A percentile compares a stretch with the other conserved stretches of the same genome.
Conservation (phyloP, 2,329 filamentous ascomycete species). For the Sclerotinia glacialis region DNA sequence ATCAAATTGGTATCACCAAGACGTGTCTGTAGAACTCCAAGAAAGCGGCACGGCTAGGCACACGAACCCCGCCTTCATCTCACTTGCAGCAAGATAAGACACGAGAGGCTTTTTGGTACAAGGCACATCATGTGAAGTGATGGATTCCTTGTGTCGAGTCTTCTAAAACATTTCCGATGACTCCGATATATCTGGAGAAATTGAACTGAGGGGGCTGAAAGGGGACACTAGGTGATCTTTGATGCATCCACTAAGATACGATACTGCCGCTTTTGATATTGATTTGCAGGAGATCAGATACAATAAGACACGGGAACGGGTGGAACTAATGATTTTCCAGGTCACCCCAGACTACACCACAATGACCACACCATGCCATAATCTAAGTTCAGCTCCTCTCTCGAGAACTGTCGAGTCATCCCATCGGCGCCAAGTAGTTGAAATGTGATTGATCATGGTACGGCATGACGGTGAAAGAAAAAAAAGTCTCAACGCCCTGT, state of each 20-base stretch:
- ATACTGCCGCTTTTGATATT: background rate
- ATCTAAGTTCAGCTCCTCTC: background rate
- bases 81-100: constrained; percentile 8
- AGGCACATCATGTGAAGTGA: background rate
- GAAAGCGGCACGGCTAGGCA: constrained; percentile 15
- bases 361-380: constrained; percentile 5
- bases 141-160: constrained; percentile 1
- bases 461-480: constrained; percentile 10
- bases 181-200: background rate
- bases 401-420: background rate
- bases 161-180: constrained; percentile 5
- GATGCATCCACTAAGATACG: background rate
- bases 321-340: background rate
- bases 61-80: constrained; percentile 15
- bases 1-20: background rate
- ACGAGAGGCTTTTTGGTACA: background rate
- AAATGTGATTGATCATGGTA: background rate
- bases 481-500: constrained; percentile 2
- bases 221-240: background rate
- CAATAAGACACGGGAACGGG: background rate
- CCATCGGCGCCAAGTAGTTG: background rate
- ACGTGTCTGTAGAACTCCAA: constrained; percentile 2
- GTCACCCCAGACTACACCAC: too few species aligned
- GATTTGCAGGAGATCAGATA: background rate
- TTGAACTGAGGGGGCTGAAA: background rate